Base-by-base conservation (phyloP, 1,139 yeast species). In the Pichia sp. region DNA sequence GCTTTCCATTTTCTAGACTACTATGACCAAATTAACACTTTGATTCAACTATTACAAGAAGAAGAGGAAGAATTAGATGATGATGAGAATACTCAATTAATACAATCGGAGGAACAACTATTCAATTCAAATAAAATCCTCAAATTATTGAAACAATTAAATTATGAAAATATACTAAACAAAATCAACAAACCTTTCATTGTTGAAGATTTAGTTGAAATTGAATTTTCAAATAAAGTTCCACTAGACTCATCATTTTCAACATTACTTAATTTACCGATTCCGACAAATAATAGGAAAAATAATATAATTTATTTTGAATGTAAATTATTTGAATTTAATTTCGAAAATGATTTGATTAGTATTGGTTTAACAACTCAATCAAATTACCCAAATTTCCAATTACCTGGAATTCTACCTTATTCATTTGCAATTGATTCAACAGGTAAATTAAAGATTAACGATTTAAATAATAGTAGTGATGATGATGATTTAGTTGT, bases 361-460 rank as follows among this genome's bases (percentile, higher is more conserved):
- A 69, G 88, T 21, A 72, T 91, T 34, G 98, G 98, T 0, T 66
- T 89, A 25, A 76, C 84, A 11, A 83, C 96, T 0, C 83, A 80
- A 54, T 96, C 97, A 1, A 37, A 42, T 9, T 88, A 88, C 57
- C 97, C 98, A 1, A 67, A 79, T 38, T 91, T 88, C 60, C 69
- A 95, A 51, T 68, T 88, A 30, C 98, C 98, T 0, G 97, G 97
- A 0, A 73, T 74, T 55, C 79, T 83, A 52, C 75, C 79, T 40
- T 85, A 82, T 58, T 84, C 95, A 0, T 77, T 89, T 38, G 91
- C 93, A 1, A 84, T 89, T 59, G 96, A 88, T 56, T 79, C 94
- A 12, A 77, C 82, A 1, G 98, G 97, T 1, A 76, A 78, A 45
- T 68, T 84, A 44, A 76, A 95, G 48, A 74, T 85, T 46, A 53